A percentile compares a stretch with the other conserved stretches of the same genome.
Evolutionary conservation across 1,284 basidiomycete genomes (phyloP).

Genomic region (Rhodotorula sp.): DNA sequence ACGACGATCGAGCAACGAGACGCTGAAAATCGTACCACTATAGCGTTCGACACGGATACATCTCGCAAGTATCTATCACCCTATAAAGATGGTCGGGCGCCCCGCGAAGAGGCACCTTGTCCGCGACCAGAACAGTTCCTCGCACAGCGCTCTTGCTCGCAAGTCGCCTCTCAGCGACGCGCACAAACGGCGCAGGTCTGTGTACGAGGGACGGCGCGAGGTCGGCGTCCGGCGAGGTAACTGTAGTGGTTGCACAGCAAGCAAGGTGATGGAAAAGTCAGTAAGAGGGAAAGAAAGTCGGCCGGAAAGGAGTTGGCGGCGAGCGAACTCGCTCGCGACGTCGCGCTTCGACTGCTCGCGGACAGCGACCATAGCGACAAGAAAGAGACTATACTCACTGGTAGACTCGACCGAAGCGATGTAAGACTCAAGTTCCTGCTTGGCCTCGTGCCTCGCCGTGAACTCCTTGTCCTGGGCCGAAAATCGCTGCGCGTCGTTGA

Average conservation of each 20-base stretch:
- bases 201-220: no score
- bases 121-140: no score
- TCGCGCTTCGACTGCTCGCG: no score
- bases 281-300: not conserved
- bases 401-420: constrained; percentile 91
- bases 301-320: not conserved
- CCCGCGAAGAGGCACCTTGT: no score
- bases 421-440: constrained; percentile 93
- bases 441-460: constrained; percentile 91
- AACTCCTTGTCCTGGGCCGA: constrained; percentile 96
- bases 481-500: constrained; percentile 89
- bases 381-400: constrained; percentile 46
- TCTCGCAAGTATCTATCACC: no score
- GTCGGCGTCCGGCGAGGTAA: constrained; percentile 81
- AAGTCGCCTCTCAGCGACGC: constrained; percentile 60
- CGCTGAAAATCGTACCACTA: no score
- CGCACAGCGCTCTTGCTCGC: no score
- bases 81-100: no score
- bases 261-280: not conserved
- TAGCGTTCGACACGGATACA: no score
- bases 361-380: not conserved
- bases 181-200: no score
- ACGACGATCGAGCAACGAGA: no score
- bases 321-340: not conserved
- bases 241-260: not conserved